Evolutionary conservation across 805 yeast genomes (phyloP), one percentile per base, ranked within the genome.

Genomic region (Candida mattraensis): DNA sequence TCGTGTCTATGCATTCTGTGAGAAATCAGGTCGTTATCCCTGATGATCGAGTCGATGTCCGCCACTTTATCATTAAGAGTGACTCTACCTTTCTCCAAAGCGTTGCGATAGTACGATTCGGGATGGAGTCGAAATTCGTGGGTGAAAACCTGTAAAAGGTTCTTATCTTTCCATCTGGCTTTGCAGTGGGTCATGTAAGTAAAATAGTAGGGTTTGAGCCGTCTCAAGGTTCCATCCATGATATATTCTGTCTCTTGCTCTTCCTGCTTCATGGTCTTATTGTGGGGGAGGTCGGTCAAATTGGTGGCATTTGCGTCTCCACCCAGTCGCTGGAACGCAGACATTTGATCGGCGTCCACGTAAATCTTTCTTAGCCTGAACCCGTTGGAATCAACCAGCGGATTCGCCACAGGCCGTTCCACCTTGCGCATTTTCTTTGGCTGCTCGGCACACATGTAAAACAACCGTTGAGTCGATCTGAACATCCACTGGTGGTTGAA

Each of bases 161-260:
- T 78, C n/a, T 87, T 67, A 49, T 83, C 89, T 48, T 91, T 72
- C 99, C 99, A 93, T 53, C 99, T 69, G 54, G 73, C 64, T 60
- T 93, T 93, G 61, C 97, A 89, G 54, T 81, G 86, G 0, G 99
- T 93, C 60, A 87, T 69, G 55, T 93, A 91, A 0, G 95, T 88
- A 66, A 77, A 91, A 53, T 71, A 84, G 57, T 93, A 93, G 0
- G 99, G 98, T 1, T 78, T 70, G 2, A 93, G 85, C 42, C 83
- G 67, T 29, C 97, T 64, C 33, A 86, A 63, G 3, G 75, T 64
- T 0, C 84, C 86, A 13, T 76, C 80, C 3, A 81, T 61, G 0
- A 53, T 47, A 49, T 81, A 82, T 18, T 70, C 59, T 3, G 80
- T 78, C 2, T 77, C 82, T 28, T 78, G 79, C 37, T 72, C 79